Percentiles rank a stretch among this genome's conserved stretches.
Evolutionary conservation across 208 protist genomes (phyloP).

Genomic region (Trypanosoma avium): DNA sequence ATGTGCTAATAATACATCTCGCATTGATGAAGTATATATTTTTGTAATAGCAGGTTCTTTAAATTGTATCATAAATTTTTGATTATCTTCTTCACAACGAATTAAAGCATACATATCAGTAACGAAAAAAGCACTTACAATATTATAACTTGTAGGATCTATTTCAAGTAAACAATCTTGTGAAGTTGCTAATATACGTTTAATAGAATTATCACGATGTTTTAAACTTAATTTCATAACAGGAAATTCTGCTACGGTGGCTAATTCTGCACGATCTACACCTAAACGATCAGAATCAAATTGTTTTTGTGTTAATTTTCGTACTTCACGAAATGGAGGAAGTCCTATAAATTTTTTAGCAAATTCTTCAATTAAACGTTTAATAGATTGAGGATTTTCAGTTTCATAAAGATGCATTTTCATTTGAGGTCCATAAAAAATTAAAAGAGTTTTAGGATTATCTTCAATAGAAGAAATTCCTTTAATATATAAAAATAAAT

Average conservation of each 20-base stretch:
- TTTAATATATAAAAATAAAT: constrained; percentile 80
- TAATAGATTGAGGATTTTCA: constrained; percentile 27
- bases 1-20: constrained; percentile 87
- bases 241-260: constrained; percentile 74
- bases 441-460: constrained; percentile 49
- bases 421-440: constrained; percentile 70
- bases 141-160: constrained; percentile 85
- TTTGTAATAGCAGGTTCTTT: constrained; percentile 63
- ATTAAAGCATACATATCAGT: constrained; percentile 71
- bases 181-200: constrained; percentile 75
- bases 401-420: constrained; percentile 78
- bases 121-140: constrained; percentile 67
- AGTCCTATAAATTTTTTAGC: constrained; percentile 65
- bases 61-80: constrained; percentile 83
- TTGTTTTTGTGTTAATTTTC: constrained; percentile 40
- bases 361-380: constrained; percentile 39
- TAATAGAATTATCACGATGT: constrained; percentile 47
- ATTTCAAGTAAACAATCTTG: constrained; percentile 78
- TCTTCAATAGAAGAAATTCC: constrained; percentile 53
- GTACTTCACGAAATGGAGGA: constrained; percentile 39
- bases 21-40: constrained; percentile 76
- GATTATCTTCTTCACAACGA: constrained; percentile 78
- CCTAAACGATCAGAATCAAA: constrained; percentile 76
- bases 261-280: constrained; percentile 56
- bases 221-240: constrained; percentile 62